These are phyloP conservation scores for Nymphaea thermarum DNA, from an alignment of 164 flowering plant species.

Conservation along the genomic window DNA sequence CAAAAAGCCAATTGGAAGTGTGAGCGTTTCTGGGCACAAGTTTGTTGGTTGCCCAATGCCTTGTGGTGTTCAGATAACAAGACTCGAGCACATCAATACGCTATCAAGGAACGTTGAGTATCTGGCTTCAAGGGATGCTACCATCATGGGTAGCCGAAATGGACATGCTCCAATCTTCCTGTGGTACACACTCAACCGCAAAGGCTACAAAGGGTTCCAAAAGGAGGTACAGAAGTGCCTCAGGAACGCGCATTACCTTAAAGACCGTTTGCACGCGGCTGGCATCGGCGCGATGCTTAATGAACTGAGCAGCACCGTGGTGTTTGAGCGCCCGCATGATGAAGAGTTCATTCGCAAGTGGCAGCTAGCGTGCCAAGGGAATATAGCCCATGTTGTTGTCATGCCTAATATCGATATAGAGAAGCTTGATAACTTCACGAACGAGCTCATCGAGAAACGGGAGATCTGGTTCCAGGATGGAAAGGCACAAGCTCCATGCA, in stretches of 20 bases:
- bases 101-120: slow-evolving; percentile 89
- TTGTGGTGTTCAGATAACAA: slow-evolving; percentile 89
- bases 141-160: slow-evolving; percentile 95
- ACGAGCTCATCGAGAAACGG: slow-evolving; percentile 45
- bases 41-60: slow-evolving; percentile 98
- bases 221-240: slow-evolving; percentile 94
- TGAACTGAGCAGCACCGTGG: slow-evolving; percentile 95
- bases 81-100: slow-evolving; percentile 75
- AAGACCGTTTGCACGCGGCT: slow-evolving; percentile 49
- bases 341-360: slow-evolving; percentile 80
- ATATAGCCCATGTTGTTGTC: slow-evolving; percentile 88
- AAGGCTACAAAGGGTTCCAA: slow-evolving; percentile 90
- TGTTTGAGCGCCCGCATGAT: slow-evolving; percentile 76
- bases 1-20: slow-evolving; percentile 96
- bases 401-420: slow-evolving; percentile 83
- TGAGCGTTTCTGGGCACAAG: slow-evolving; percentile 96
- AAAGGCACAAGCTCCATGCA: slow-evolving; percentile 45
- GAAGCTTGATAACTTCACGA: slow-evolving; percentile 62
- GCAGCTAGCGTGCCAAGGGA: slow-evolving; percentile 96
- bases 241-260: slow-evolving; percentile 82
- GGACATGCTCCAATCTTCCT: slow-evolving; percentile 96
- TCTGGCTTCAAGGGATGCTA: slow-evolving; percentile 94
- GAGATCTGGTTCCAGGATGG: slow-evolving; percentile 55
- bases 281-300: slow-evolving; percentile 93
- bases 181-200: slow-evolving; percentile 86